These are phyloP conservation scores for Rhynchospora tenuis DNA, from an alignment of 176 grass and related monocot species.

Conservation along the genomic window DNA sequence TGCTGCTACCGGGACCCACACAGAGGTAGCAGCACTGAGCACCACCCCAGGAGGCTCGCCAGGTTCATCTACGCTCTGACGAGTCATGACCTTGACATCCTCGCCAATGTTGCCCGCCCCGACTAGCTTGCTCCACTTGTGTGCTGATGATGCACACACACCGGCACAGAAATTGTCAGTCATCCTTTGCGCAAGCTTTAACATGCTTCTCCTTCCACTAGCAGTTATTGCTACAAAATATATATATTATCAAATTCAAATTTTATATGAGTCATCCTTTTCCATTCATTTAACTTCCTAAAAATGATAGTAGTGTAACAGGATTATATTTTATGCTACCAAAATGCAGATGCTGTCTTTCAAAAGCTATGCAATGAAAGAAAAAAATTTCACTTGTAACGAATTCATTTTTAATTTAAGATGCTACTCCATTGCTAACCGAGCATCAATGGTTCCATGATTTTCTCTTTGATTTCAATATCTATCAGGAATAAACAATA, in stretches of 20 bases:
- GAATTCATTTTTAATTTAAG: too few relatives aligned
- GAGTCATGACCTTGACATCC: slow-evolving; percentile 69
- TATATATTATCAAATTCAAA: not conserved
- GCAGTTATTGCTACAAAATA: slow-evolving; percentile 31
- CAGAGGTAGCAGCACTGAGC: slow-evolving; percentile 78
- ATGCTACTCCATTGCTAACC: too few relatives aligned
- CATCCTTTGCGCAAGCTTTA: slow-evolving; percentile 80
- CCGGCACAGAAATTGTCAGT: slow-evolving; percentile 81
- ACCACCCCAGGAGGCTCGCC: slow-evolving; percentile 82
- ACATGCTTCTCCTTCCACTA: slow-evolving; percentile 72
- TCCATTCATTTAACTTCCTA: not conserved
- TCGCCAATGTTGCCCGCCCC: slow-evolving; percentile 50
- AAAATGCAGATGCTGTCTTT: too few relatives aligned
- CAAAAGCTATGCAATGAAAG: not conserved
- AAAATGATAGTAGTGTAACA: not conserved
- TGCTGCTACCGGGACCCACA: slow-evolving; percentile 66
- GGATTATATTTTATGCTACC: not conserved
- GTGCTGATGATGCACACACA: slow-evolving; percentile 65
- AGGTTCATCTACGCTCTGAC: slow-evolving; percentile 71
- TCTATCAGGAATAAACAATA: too few relatives aligned
- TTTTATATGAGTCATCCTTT: not conserved
- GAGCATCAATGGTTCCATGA: too few relatives aligned
- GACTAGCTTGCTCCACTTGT: slow-evolving; percentile 74
- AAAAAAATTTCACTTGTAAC: not conserved
- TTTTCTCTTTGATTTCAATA: too few relatives aligned